Evolutionary conservation across 2,329 filamentous ascomycete genomes (phyloP).

Genomic region (Dendrostoma leiphaemia): DNA sequence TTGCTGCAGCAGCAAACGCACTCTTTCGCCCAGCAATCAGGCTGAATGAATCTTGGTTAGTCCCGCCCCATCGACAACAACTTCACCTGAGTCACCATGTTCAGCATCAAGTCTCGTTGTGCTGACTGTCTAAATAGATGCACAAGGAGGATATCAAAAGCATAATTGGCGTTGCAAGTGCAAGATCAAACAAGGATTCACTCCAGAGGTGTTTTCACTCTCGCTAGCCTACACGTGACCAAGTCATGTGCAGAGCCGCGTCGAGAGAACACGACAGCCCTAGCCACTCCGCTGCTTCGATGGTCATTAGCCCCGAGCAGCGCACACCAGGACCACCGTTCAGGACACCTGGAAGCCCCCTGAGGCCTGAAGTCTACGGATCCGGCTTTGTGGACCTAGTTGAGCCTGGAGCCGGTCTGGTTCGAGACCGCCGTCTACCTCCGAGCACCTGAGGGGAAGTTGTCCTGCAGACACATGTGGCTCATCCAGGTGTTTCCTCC

Average conservation of each 20-base stretch:
- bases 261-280: constrained; percentile 4
- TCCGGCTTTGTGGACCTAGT: not conserved
- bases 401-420: not conserved
- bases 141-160: not conserved
- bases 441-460: too few species aligned
- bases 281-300: not conserved
- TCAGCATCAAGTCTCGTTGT: not conserved
- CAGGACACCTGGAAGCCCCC: not conserved
- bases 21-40: constrained; percentile 34
- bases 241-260: constrained; percentile 1
- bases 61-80: not conserved
- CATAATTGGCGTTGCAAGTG: constrained; percentile 7
- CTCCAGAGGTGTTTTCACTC: not conserved
- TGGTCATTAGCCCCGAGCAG: not conserved
- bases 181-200: not conserved
- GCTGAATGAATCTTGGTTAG: constrained; percentile 34
- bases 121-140: not conserved
- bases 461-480: too few species aligned
- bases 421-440: not conserved
- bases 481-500: too few species aligned
- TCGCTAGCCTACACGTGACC: not conserved
- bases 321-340: not conserved
- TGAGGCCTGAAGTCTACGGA: not conserved
- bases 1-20: constrained; percentile 31
- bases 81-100: too few species aligned